phyloP scores from a whole-genome alignment of 345 rosid species.

The Populus alba region DNA sequence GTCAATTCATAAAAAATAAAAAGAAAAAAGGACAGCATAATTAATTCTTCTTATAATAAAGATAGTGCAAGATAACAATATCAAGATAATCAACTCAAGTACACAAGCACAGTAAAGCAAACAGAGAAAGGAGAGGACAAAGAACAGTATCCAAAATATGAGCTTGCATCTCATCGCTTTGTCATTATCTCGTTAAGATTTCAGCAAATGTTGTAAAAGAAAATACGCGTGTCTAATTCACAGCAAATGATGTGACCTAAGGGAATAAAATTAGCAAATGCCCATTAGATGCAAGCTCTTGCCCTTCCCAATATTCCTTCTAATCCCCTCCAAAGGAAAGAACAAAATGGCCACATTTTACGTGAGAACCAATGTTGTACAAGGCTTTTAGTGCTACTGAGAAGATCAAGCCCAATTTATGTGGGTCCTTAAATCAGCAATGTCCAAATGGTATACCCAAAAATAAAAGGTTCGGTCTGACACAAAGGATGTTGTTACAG shows the following conservation, averaged over 20 bases:
- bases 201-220: background rate
- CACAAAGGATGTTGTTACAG: background rate
- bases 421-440: background rate
- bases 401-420: background rate
- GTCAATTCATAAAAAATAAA: background rate
- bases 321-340: background rate
- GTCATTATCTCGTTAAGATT: background rate
- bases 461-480: background rate
- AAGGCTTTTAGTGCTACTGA: background rate
- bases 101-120: background rate
- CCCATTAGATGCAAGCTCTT: background rate
- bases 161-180: background rate
- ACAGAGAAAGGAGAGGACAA: background rate
- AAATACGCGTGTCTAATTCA: background rate
- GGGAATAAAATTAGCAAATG: background rate
- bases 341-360: background rate
- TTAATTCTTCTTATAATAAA: background rate
- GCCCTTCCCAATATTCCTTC: background rate
- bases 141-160: background rate
- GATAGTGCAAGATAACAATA: background rate
- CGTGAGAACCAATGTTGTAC: background rate
- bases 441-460: background rate
- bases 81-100: background rate
- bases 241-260: background rate
- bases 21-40: background rate